Percentiles rank a stretch among this genome's conserved stretches.
Evolutionary conservation across 2,329 filamentous ascomycete species (phyloP).

Genomic region (Aspergillus sp.): DNA sequence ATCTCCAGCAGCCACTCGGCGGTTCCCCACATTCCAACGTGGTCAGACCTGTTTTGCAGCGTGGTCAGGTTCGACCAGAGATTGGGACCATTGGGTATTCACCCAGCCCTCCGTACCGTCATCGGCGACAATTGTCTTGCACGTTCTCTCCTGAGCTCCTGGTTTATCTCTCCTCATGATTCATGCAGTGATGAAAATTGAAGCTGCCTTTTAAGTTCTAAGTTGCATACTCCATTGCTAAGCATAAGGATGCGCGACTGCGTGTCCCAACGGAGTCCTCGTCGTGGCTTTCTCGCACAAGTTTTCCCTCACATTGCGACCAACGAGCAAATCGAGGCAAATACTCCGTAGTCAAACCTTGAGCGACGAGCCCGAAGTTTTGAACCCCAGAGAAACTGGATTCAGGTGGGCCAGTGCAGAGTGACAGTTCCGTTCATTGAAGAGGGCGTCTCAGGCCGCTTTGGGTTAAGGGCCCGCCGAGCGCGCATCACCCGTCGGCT

Average conservation of each 20-base stretch:
- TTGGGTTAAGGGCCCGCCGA: conserved; percentile 14
- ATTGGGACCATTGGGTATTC: not conserved
- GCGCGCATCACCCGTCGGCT: conserved; percentile 19
- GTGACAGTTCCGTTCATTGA: not conserved
- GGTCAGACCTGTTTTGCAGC: conserved; percentile 10
- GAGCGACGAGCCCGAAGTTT: not conserved
- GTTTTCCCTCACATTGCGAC: not conserved
- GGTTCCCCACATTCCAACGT: conserved; percentile 16
- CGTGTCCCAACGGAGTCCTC: no score
- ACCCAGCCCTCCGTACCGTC: not conserved
- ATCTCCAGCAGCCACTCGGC: not conserved
- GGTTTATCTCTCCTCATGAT: not conserved
- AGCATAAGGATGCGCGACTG: not conserved
- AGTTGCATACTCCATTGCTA: not conserved
- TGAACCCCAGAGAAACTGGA: not conserved
- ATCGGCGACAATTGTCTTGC: not conserved
- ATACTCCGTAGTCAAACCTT: no score
- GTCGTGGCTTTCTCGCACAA: not conserved
- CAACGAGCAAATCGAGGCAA: not conserved
- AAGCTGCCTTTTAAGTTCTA: not conserved
- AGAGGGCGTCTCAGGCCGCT: not conserved
- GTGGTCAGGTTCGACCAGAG: not conserved
- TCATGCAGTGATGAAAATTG: not conserved
- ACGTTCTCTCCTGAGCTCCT: not conserved
- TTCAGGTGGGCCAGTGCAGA: not conserved